These are phyloP conservation scores for Trichoderma sp. DNA, from an alignment of 2,329 filamentous ascomycete genomes.

Conservation along the genomic window DNA sequence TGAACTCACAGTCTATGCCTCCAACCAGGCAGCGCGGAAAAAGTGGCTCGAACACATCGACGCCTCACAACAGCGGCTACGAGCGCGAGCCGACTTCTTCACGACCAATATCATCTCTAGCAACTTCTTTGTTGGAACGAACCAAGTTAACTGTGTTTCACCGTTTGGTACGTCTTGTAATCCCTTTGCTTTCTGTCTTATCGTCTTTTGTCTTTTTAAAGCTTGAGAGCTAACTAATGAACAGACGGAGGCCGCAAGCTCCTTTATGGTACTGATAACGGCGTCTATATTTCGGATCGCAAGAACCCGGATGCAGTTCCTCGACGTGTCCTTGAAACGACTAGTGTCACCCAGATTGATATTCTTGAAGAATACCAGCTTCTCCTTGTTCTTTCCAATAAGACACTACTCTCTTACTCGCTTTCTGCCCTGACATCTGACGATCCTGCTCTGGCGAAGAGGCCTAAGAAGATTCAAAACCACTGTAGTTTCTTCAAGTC, in stretches of 20 bases:
- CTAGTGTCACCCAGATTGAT: slow-evolving; percentile 91
- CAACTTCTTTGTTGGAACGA: slow-evolving; percentile 65
- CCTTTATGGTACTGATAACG: slow-evolving; percentile 91
- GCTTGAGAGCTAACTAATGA: background rate
- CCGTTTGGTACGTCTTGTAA: slow-evolving; percentile 71
- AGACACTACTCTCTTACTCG: slow-evolving; percentile 87
- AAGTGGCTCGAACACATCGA: slow-evolving; percentile 99
- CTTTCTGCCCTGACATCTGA: slow-evolving; percentile 83
- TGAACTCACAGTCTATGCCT: slow-evolving; percentile 85
- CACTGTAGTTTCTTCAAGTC: slow-evolving; percentile 99
- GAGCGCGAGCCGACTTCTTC: slow-evolving; percentile 90
- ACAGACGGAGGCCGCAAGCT: slow-evolving; percentile 91
- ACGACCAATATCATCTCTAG: slow-evolving; percentile 67
- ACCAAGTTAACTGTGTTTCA: slow-evolving; percentile 91
- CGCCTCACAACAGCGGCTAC: slow-evolving; percentile 81
- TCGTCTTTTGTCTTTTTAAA: background rate
- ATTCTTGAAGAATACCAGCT: slow-evolving; percentile 94
- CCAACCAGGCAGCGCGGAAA: slow-evolving; percentile 81
- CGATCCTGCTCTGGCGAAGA: slow-evolving; percentile 78
- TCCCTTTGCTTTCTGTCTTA: background rate
- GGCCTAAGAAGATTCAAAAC: slow-evolving; percentile 93
- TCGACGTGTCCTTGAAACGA: slow-evolving; percentile 81
- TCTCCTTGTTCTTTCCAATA: slow-evolving; percentile 88
- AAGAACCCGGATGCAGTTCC: slow-evolving; percentile 83
- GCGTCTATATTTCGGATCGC: slow-evolving; percentile 89